Evolutionary conservation across 768 basidiomycete genomes (phyloP), one percentile per base, ranked within the genome.

Genomic region (Podaxis sp.): DNA sequence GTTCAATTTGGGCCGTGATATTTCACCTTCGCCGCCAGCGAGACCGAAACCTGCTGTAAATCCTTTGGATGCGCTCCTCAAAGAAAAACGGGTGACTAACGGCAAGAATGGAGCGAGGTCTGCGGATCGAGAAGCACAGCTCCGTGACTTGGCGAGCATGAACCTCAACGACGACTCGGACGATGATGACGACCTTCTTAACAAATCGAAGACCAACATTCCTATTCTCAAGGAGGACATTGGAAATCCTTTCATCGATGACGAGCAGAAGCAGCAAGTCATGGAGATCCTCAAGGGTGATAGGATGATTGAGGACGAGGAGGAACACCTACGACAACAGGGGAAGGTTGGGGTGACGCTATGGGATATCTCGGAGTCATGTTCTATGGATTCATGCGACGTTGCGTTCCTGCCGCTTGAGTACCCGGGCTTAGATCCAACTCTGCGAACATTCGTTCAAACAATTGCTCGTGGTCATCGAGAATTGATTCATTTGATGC

Each of bases 41-140:
- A 50, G 33, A 22, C 54, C 24, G 15, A 66, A 66, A 24, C 15
- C 71, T 11, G n/a, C 36, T 12, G 38, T n/a, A 36, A 83, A 86
- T 64, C 87, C 88, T 10, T 76, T 90, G 22, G 80, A 78, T 54
- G 79, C 75, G 1, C 78, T 88, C 33, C 69, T 88, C 41, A 82
- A 78, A 65, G 86, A 87, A 71, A 87, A 85, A 68, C 62, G 65
- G 2, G 75, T 76, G 7, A 76, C 80, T 36, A 74, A 76, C 5
- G 80, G 81, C 11, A 75, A 77, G 28, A 80, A 79, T 48, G 71
- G 52, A 13, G 73, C 78, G 7, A 20, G 83, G 79, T 7, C 68
- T 84, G 58, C 75, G 71, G 64, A 79, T 70, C 13, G 86, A 85
- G 13, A 84, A 86, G 65, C 72, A 68, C 20, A 63, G 38, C 26